phyloP scores from a whole-genome alignment of 2,329 filamentous ascomycete species.

The Thielaviopsis punctulata region DNA sequence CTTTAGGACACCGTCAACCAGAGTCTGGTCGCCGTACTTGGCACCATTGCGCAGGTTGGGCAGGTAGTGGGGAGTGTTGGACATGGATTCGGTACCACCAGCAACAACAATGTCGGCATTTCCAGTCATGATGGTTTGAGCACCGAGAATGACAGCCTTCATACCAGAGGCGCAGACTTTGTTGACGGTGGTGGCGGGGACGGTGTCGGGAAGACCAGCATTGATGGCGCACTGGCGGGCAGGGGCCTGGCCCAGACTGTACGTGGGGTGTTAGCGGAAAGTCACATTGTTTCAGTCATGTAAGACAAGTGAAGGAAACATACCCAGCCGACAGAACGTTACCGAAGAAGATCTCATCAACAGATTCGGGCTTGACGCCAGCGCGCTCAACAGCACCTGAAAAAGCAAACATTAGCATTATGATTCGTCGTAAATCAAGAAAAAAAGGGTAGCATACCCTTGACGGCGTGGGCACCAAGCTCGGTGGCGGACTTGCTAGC shows the following conservation, averaged over 20 bases:
- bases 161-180: constrained; percentile 95
- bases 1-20: constrained; percentile 84
- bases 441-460: constrained; percentile 39
- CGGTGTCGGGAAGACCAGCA: constrained; percentile 65
- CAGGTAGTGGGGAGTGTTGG: constrained; percentile 91
- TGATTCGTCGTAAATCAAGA: constrained; percentile 1
- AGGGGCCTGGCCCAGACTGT: constrained; percentile 84
- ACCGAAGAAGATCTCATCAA: constrained; percentile 94
- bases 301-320: constrained; percentile 15
- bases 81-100: constrained; percentile 96
- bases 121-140: constrained; percentile 94
- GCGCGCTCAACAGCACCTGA: constrained; percentile 67
- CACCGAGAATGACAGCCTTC: constrained; percentile 86
- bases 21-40: constrained; percentile 82
- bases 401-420: constrained; percentile 11
- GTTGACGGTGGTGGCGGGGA: constrained; percentile 86
- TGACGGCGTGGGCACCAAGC: constrained; percentile 82
- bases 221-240: constrained; percentile 84
- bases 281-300: constrained; percentile 12
- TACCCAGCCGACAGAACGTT: constrained; percentile 96
- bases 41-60: constrained; percentile 69
- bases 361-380: constrained; percentile 70
- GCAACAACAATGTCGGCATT: constrained; percentile 86
- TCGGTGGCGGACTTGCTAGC: constrained; percentile 74
- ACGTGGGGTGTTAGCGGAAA: constrained; percentile 6